These are phyloP conservation scores for Hordeum vulgare DNA, from an alignment of 176 grass and related monocot genomes.

Conservation along the genomic window DNA sequence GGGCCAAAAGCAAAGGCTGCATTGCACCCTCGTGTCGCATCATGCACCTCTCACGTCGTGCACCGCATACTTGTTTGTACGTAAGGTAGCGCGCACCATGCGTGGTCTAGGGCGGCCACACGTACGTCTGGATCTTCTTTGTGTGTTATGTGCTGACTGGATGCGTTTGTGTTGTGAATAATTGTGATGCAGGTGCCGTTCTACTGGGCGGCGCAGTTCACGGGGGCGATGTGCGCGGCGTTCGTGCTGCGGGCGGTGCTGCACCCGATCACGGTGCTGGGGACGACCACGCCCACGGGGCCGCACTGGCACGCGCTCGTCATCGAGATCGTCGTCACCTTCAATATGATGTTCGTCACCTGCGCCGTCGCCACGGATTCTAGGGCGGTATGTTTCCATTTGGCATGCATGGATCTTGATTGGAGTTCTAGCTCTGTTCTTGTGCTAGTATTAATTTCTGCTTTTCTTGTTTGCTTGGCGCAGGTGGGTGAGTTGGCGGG, in stretches of 20 bases:
- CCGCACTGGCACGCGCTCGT: constrained; percentile 68
- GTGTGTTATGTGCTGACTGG: not conserved
- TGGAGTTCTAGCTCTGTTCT: not conserved
- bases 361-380: constrained; percentile 90
- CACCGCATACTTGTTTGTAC: not conserved
- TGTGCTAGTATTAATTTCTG: not conserved
- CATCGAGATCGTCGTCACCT: constrained; percentile 87
- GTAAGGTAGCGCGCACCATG: not conserved
- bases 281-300: constrained; percentile 70
- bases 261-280: constrained; percentile 57
- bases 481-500: constrained; percentile 99
- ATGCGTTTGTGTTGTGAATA: not conserved
- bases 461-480: not conserved
- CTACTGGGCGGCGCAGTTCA: constrained; percentile 94
- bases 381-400: constrained; percentile 50
- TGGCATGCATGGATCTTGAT: not conserved
- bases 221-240: constrained; percentile 64
- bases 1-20: not conserved
- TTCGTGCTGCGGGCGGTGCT: constrained; percentile 72
- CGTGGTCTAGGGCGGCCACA: not conserved
- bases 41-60: not conserved
- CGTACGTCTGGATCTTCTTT: not conserved
- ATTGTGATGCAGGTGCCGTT: constrained; percentile 64
- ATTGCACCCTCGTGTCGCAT: not conserved
- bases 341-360: constrained; percentile 99